Base-by-base conservation (phyloP, 2,329 filamentous ascomycete genomes). In the Xylaria sp. region DNA sequence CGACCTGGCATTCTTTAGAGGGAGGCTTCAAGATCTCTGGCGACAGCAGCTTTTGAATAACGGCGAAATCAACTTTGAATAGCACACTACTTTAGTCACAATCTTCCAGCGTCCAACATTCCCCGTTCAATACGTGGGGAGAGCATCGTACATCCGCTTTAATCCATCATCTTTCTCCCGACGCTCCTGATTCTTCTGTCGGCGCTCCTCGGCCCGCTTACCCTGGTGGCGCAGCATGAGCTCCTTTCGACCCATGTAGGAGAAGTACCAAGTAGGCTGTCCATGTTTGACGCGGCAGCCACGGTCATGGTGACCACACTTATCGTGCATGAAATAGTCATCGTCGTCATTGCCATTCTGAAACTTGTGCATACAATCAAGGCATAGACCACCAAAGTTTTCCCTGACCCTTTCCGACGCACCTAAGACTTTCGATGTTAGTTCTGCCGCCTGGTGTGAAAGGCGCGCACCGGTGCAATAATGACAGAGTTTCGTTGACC, bases 291-390 rank as follows among this genome's bases (percentile, higher is more conserved):
- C 30, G 17, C 54, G 64, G 30, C 60, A 60, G 48, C 60, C 24
- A 19, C 14, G 24, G 45, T 54, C 34, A 3, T n/a, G 32, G 4
- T 53, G 2, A 2, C 45, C n/a, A 3, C 24, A 27, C 19, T 27
- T 42, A 8, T 53, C 57, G 12, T 61, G 57, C 2, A 32, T 51
- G 61, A 54, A 65, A 45, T 61, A 59, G 19, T 68, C 57, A 21
- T 42, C 7, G 47, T 61, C 9, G 34, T 53, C 45, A 27, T 27
- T 27, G 24, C n/a, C 34, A 48, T 5, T 42, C 57, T 32, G 21
- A 53, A 51, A 65, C n/a, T 56, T 61, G 34, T 55, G 53, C 65
- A 63, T 59, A 24, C 59, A 67, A 48, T 63, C 54, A 12, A 59
- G 24, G 17, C 48, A 62, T 14, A 47, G n/a, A 17, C 65, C 21